phyloP scores from a whole-genome alignment of 345 rosid genomes.

The Citrus australasica region DNA sequence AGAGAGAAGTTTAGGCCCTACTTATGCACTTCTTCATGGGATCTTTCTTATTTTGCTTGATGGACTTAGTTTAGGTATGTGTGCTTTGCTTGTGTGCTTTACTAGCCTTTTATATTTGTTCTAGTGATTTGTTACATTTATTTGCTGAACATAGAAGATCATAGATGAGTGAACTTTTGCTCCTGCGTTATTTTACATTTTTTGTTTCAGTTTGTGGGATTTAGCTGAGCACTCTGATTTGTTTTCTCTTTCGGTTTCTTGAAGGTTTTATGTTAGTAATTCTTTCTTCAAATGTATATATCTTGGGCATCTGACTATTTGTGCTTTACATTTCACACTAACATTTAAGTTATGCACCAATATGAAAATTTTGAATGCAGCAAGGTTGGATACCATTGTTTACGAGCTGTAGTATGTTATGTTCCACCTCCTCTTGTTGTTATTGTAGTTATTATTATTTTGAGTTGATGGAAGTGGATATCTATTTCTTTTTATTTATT shows the following conservation, averaged over 20 bases:
- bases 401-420: neutral
- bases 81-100: neutral
- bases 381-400: neutral
- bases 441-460: neutral
- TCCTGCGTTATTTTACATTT: neutral
- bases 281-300: neutral
- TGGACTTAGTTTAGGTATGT: constrained; percentile 81
- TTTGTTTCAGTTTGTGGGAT: neutral
- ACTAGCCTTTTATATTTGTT: neutral
- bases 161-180: neutral
- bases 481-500: neutral
- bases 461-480: neutral
- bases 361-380: neutral
- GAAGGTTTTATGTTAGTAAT: neutral
- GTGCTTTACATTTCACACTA: neutral
- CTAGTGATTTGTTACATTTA: neutral
- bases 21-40: constrained; percentile 74
- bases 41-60: constrained; percentile 90
- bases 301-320: neutral
- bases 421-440: neutral
- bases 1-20: constrained; percentile 50
- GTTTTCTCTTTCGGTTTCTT: neutral
- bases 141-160: neutral
- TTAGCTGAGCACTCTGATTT: neutral
- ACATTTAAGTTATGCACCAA: neutral